Conservation (phyloP, 495 filamentous ascomycete genomes). For the Aspergillus homomorphus region DNA sequence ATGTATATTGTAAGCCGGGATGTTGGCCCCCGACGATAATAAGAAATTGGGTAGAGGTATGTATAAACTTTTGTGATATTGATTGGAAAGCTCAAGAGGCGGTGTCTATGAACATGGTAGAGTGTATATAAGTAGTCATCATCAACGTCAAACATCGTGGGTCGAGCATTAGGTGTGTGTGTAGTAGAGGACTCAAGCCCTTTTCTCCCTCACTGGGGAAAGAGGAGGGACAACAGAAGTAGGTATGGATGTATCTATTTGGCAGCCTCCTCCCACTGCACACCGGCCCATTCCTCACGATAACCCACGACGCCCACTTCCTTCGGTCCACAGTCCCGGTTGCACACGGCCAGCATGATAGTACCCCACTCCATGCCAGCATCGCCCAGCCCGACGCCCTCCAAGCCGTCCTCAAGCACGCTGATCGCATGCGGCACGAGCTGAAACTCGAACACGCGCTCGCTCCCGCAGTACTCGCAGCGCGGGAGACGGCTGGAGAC, state of each 20-base stretch:
- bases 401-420: constrained; percentile 78
- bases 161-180: background rate
- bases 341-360: constrained; percentile 85
- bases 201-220: too few relatives aligned
- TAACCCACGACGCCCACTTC: constrained; percentile 58
- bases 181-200: too few relatives aligned
- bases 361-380: constrained; percentile 99
- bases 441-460: constrained; percentile 87
- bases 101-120: background rate
- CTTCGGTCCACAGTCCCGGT: constrained; percentile 60
- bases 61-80: too few relatives aligned
- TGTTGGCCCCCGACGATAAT: too few relatives aligned
- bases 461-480: constrained; percentile 70
- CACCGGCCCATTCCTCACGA: constrained; percentile 92
- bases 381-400: constrained; percentile 54
- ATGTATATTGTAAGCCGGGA: too few relatives aligned
- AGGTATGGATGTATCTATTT: constrained; percentile 25
- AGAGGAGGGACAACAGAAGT: too few relatives aligned
- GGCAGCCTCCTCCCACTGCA: constrained; percentile 87
- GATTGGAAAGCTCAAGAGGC: background rate
- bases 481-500: constrained; percentile 55
- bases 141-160: constrained; percentile 14
- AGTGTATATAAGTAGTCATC: constrained; percentile 15
- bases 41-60: too few relatives aligned
- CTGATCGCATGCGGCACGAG: constrained; percentile 85